Evolutionary conservation across 768 basidiomycete species (phyloP), one percentile per base, ranked within the genome.

Genomic region (Inosperma sp.): DNA sequence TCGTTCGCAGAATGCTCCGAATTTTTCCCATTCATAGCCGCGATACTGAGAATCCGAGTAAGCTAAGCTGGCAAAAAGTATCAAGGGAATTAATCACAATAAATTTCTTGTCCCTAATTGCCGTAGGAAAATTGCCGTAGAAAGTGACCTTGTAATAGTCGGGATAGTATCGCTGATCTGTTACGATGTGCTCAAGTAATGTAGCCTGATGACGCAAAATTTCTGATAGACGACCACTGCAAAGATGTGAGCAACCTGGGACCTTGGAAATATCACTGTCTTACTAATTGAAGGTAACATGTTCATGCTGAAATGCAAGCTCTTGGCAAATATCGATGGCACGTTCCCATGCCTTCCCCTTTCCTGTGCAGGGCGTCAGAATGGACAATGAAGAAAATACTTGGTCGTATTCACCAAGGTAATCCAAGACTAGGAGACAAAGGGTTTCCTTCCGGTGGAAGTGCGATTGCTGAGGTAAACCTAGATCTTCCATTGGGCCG

Each of bases 301-400:
- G 84, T 13, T 87, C 79, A 69, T 97, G 94, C 65, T 97, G 93
- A 53, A 73, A 81, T 12, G 86, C 86, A 21, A 98, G 71, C 59
- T 97, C 95, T 68, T 89, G 90, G 71, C 91, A 94, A 42, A 97
- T 87, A 40, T 91, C 88, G 51, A 96, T 83, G 2, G 93, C 95
- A 46, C 80, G 86, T 67, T 98, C 95, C 81, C 92, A 98, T n/a
- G 95, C 94, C 61, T 95, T 93, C 8, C 94, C 95, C 68, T 93
- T 90, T 43, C 91, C 92, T 93, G 42, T 30, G 31, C 23, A 10
- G 30, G 1, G 10, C 5, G 10, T 54, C n/a, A 35, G 42, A n/a
- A 44, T 1, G 37, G 34, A 23, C 10, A 35, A 31, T 48, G 16
- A 19, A 26, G 53, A 35, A 45, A 49, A 27, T 48, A 49, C 3